Conservation (phyloP, 1,139 yeast genomes). For the Candida freyschussii region DNA sequence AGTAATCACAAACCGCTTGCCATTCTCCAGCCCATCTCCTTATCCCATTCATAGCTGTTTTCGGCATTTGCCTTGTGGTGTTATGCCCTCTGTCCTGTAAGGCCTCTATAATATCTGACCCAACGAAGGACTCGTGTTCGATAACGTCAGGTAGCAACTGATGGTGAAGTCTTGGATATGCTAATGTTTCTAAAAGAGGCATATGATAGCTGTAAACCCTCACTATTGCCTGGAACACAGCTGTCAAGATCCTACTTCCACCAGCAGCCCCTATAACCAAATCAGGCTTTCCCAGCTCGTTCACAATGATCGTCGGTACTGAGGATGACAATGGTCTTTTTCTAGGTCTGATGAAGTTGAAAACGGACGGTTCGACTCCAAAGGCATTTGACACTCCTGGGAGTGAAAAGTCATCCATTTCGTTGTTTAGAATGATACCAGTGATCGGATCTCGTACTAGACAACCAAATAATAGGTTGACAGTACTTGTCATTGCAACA, state of each 20-base stretch:
- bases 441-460: constrained; percentile 74
- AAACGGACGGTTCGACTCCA: constrained; percentile 72
- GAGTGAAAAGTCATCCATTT: constrained; percentile 94
- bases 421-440: constrained; percentile 79
- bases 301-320: constrained; percentile 66
- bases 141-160: constrained; percentile 75
- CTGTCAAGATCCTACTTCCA: constrained; percentile 84
- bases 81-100: constrained; percentile 40
- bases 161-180: constrained; percentile 83
- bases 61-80: constrained; percentile 31
- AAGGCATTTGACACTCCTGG: constrained; percentile 71
- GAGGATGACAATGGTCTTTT: constrained; percentile 85
- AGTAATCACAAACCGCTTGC: constrained; percentile 52
- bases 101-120: constrained; percentile 28
- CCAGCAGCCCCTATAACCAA: constrained; percentile 90
- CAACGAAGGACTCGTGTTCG: constrained; percentile 51
- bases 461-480: constrained; percentile 83
- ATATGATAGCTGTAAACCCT: constrained; percentile 54
- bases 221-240: constrained; percentile 75
- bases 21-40: constrained; percentile 35
- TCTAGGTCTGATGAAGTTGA: constrained; percentile 68
- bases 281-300: constrained; percentile 48
- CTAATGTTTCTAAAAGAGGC: constrained; percentile 61
- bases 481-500: constrained; percentile 83
- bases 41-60: constrained; percentile 48